Percentiles rank a stretch among this genome's conserved stretches.
Evolutionary conservation across 116 monocot genomes (phyloP).

Genomic region (Thalassia testudinum): DNA sequence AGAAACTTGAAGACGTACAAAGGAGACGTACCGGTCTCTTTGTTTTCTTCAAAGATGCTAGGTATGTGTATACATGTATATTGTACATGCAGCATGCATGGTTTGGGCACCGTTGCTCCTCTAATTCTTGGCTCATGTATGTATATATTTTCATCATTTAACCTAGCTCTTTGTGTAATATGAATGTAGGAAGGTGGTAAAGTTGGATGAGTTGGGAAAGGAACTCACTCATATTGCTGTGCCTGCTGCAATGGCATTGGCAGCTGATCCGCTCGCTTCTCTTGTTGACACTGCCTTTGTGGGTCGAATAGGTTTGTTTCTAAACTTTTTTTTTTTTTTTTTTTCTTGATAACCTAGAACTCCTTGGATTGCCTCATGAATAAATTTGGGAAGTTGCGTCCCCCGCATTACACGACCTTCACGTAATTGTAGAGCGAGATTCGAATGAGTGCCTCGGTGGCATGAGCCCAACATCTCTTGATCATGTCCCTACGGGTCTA

Average conservation of each 20-base stretch:
- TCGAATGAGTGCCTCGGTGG: too few relatives aligned
- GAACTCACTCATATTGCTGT: slow-evolving; percentile 61
- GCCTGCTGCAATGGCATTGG: slow-evolving; percentile 78
- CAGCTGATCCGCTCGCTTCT: slow-evolving; percentile 89
- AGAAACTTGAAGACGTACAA: neutral
- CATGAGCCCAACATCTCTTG: too few relatives aligned
- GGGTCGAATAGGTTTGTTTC: slow-evolving; percentile 58
- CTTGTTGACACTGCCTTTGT: slow-evolving; percentile 82
- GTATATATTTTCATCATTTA: neutral
- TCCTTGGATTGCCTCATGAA: too few relatives aligned
- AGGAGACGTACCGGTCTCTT: slow-evolving; percentile 10
- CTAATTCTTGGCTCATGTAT: neutral
- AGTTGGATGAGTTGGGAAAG: slow-evolving; percentile 58
- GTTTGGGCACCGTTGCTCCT: neutral
- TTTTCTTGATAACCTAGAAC: neutral
- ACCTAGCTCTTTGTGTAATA: neutral
- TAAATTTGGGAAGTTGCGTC: too few relatives aligned
- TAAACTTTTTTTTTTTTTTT: too few relatives aligned
- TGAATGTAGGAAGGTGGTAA: slow-evolving; percentile 20
- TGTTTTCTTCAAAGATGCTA: slow-evolving; percentile 20
- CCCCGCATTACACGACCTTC: too few relatives aligned
- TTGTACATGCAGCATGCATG: neutral
- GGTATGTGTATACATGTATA: slow-evolving; percentile 3
- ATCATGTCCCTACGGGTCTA: too few relatives aligned
- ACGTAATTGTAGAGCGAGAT: too few relatives aligned